Evolutionary conservation across 257 asterid genomes (phyloP).

Genomic region (Salvia hispanica): DNA sequence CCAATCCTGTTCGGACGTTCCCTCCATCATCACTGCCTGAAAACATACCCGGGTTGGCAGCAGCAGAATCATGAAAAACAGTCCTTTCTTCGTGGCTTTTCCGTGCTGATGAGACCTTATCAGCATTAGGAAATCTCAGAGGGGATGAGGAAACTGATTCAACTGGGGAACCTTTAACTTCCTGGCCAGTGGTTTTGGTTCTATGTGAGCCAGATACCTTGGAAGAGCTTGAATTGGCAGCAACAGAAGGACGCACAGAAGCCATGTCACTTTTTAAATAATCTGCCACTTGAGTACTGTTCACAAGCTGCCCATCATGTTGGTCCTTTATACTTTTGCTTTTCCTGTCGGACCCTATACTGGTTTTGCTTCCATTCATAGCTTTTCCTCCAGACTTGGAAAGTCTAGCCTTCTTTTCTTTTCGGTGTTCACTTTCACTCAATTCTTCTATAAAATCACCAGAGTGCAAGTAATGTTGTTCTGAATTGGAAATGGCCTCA

Average conservation of each 20-base stretch:
- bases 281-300: slow-evolving; percentile 49
- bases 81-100: slow-evolving; percentile 46
- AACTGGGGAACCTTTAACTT: slow-evolving; percentile 83
- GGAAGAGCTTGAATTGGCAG: slow-evolving; percentile 97
- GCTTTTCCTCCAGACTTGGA: slow-evolving; percentile 70
- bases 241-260: slow-evolving; percentile 58
- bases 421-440: slow-evolving; percentile 53
- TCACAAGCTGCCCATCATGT: slow-evolving; percentile 39
- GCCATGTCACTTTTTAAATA: slow-evolving; percentile 62
- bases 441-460: slow-evolving; percentile 46
- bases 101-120: slow-evolving; percentile 47
- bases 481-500: slow-evolving; percentile 37
- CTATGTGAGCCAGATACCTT: slow-evolving; percentile 87
- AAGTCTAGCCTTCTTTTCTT: slow-evolving; percentile 74
- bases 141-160: slow-evolving; percentile 99
- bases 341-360: slow-evolving; percentile 44
- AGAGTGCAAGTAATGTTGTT: slow-evolving; percentile 43
- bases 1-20: slow-evolving; percentile 37
- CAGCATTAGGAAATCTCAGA: slow-evolving; percentile 48
- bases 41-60: slow-evolving; percentile 54
- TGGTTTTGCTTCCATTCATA: slow-evolving; percentile 48
- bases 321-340: slow-evolving; percentile 46
- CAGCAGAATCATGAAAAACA: slow-evolving; percentile 48
- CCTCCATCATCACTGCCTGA: slow-evolving; percentile 51
- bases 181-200: slow-evolving; percentile 64